These are phyloP conservation scores for Penicillium canariense DNA, from an alignment of 495 filamentous ascomycete species.

Conservation along the genomic window DNA sequence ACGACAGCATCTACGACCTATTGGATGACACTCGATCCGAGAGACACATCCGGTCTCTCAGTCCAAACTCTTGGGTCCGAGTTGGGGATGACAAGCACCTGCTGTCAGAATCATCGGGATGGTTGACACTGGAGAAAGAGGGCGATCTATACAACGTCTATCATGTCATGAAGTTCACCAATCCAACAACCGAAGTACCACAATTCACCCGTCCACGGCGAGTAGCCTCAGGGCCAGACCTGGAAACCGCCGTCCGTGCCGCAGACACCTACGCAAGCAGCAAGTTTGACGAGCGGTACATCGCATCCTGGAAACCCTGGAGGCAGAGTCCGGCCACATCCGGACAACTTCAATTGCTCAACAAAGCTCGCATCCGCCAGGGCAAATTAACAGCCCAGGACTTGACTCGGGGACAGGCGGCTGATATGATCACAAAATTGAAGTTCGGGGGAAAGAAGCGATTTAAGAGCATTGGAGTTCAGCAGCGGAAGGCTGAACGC, in stretches of 20 bases:
- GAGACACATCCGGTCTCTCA: constrained; percentile 71
- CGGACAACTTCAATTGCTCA: constrained; percentile 70
- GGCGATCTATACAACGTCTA: constrained; percentile 28
- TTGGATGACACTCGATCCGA: constrained; percentile 79
- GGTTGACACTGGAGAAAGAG: constrained; percentile 60
- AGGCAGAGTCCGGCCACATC: constrained; percentile 61
- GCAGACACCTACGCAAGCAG: constrained; percentile 75
- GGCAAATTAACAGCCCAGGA: constrained; percentile 52
- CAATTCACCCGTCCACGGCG: constrained; percentile 61
- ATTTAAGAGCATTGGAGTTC: constrained; percentile 51
- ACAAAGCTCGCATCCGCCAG: constrained; percentile 56
- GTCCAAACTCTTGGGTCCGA: constrained; percentile 75
- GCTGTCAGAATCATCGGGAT: constrained; percentile 48
- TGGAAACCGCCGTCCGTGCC: constrained; percentile 73
- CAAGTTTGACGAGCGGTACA: constrained; percentile 58
- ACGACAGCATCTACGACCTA: constrained; percentile 83
- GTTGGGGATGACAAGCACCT: constrained; percentile 63
- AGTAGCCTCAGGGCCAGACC: constrained; percentile 56
- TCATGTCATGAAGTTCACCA: constrained; percentile 35
- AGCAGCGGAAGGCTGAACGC: constrained; percentile 32
- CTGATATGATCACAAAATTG: constrained; percentile 91
- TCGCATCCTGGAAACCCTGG: constrained; percentile 63
- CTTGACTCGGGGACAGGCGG: constrained; percentile 77
- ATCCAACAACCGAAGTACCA: constrained; percentile 17
- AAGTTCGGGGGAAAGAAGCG: constrained; percentile 76